Evolutionary conservation across 139 green algal genomes (phyloP).

Genomic region (Deuterostichococcus epilithicus): DNA sequence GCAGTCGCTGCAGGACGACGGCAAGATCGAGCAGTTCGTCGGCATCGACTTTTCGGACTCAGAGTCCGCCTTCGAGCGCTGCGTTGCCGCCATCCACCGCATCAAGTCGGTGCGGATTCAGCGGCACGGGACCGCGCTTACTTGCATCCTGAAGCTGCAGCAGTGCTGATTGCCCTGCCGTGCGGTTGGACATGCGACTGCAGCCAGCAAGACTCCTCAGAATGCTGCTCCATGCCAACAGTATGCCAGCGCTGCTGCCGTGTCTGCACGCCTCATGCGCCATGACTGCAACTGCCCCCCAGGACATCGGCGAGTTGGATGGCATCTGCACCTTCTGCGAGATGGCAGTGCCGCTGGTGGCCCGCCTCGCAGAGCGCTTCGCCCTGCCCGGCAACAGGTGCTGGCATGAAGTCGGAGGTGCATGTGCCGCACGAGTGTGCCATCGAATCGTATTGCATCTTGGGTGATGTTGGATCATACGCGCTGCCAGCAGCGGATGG

Average conservation of each 20-base stretch:
- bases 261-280: no score
- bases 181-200: not conserved
- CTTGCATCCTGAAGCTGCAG: not conserved
- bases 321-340: slow-evolving; percentile 86
- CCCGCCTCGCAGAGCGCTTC: slow-evolving; percentile 70
- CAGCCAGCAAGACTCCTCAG: no score
- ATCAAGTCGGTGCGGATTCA: slow-evolving; percentile 37
- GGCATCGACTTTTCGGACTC: slow-evolving; percentile 78
- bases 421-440: not conserved
- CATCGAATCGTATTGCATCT: no score
- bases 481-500: no score
- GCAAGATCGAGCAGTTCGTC: slow-evolving; percentile 74
- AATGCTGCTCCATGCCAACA: no score
- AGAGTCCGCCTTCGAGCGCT: slow-evolving; percentile 76
- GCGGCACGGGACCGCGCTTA: no score
- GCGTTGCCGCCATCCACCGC: slow-evolving; percentile 48
- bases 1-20: slow-evolving; percentile 66
- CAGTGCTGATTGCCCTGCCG: not conserved
- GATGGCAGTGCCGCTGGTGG: slow-evolving; percentile 78
- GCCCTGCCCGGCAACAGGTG: slow-evolving; percentile 62
- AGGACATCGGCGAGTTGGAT: slow-evolving; percentile 71
- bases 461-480: no score
- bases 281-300: no score
- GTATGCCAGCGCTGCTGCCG: not conserved
- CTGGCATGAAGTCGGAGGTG: no score